Base-by-base conservation (phyloP, 305 asterid genomes). In the Solanum hybrid region DNA sequence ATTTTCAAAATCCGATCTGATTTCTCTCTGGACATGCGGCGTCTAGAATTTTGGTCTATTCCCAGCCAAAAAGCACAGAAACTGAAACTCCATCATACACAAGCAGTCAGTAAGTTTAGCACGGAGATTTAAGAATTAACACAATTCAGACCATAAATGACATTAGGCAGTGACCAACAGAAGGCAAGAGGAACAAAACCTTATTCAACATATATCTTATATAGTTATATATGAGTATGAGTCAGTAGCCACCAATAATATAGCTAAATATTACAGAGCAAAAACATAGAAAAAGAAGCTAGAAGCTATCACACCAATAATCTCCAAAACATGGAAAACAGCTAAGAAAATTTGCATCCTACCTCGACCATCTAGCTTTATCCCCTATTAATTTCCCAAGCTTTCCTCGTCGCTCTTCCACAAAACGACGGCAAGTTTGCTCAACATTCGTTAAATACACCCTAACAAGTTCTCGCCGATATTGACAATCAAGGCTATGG, bases 361-460 rank as follows among this genome's bases (percentile, higher is more conserved):
- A 98, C 99, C 99, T 96, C 90, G 98, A 92, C 99, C 99, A 98
- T 91, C 95, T 94, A 92, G 92, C 95, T 92, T 95, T 96, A 94
- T 98, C 99, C 89, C 94, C 99, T 89, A 98, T 95, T 89, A 96
- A 93, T 89, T 95, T 97, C 89, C 93, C 96, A 91, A 98, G 96
- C 92, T 95, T 97, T 92, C 92, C 91, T 68, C 99, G 93, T 51
- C 96, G 93, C 79, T 96, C 99, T 92, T 98, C 99, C 81, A 98
- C 97, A 91, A 95, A 98, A 89, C 98, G 98, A 33, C 98, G 96
- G 92, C 97, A 98, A 89, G 95, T 96, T 94, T 98, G 99, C 89
- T 97, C 99, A 10, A 98, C 99, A 91, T 97, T 98, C 87, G 97
- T 94, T 92, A 97, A 92, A 93, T 98, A 98, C 31, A 97, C 98